Conservation (phyloP, 2,329 filamentous ascomycete species). For the Aspergillus sp. region DNA sequence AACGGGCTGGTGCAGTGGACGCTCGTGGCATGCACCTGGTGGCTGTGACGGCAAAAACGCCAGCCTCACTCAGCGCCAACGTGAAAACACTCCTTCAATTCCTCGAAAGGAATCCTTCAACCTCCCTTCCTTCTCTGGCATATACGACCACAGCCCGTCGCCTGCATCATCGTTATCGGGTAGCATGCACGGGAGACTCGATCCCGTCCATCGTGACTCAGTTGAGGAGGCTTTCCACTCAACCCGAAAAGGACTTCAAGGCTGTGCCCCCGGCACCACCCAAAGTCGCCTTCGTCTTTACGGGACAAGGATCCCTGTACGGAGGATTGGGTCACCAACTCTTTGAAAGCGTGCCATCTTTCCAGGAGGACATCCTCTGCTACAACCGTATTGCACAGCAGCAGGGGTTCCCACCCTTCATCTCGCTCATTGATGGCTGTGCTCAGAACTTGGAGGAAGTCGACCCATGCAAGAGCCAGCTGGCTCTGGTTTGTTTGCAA, state of each 20-base stretch:
- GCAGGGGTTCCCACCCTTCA: slow-evolving; percentile 37
- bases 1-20: slow-evolving; percentile 37
- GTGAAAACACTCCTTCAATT: slow-evolving; percentile 55
- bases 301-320: slow-evolving; percentile 36
- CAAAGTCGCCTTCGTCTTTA: too few species aligned
- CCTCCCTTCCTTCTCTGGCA: slow-evolving; percentile 48
- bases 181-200: slow-evolving; percentile 23
- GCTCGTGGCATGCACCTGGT: slow-evolving; percentile 59
- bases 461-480: slow-evolving; percentile 23
- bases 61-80: slow-evolving; percentile 51
- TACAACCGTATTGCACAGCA: slow-evolving; percentile 31
- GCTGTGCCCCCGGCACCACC: too few species aligned
- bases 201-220: background rate
- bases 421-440: slow-evolving; percentile 33
- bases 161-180: slow-evolving; percentile 40
- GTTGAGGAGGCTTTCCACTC: background rate
- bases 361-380: slow-evolving; percentile 30
- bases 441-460: slow-evolving; percentile 27
- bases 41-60: slow-evolving; percentile 52
- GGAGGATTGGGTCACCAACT: background rate
- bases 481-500: slow-evolving; percentile 40
- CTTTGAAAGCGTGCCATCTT: slow-evolving; percentile 21
- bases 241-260: background rate
- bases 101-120: slow-evolving; percentile 50
- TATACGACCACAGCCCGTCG: slow-evolving; percentile 66